These are phyloP conservation scores for Diaporthe sp. DNA, from an alignment of 2,329 filamentous ascomycete species.

Conservation along the genomic window DNA sequence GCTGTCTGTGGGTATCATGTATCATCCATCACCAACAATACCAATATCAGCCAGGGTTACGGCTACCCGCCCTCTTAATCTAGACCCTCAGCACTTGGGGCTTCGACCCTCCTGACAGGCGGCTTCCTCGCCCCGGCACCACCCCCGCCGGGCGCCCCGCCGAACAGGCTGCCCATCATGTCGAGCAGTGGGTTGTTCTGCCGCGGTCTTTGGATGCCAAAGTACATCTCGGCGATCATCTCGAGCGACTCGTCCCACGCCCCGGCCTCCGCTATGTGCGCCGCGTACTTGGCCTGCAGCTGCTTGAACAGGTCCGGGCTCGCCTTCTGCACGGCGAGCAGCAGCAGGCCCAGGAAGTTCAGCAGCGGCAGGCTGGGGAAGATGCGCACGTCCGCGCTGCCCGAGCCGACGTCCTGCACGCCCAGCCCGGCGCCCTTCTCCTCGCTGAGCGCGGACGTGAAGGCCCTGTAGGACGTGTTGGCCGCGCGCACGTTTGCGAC, in stretches of 20 bases:
- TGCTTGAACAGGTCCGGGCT: conserved; percentile 84
- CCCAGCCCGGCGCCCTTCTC: conserved; percentile 68
- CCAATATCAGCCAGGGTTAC: conserved; percentile 13
- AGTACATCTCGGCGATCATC: conserved; percentile 96
- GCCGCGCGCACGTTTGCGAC: conserved; percentile 92
- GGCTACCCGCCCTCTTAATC: conserved; percentile 59
- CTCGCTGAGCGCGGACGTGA: conserved; percentile 75
- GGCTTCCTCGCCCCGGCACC: conserved; percentile 60
- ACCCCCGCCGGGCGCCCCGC: conserved; percentile 74
- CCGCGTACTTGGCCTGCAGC: conserved; percentile 84
- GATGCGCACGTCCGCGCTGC: conserved; percentile 80
- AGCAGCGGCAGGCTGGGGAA: conserved; percentile 94
- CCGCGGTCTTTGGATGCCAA: conserved; percentile 87
- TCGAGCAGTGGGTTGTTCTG: conserved; percentile 95
- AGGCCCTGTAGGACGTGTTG: conserved; percentile 84
- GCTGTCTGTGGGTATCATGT: conserved; percentile 30
- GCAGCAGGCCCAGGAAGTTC: conserved; percentile 90
- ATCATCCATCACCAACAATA: conserved; percentile 27
- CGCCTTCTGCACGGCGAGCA: conserved; percentile 87
- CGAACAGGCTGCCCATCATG: conserved; percentile 97
- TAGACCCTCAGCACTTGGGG: conserved; percentile 70
- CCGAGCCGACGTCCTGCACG: conserved; percentile 85
- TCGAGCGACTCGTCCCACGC: conserved; percentile 87
- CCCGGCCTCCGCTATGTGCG: conserved; percentile 81
- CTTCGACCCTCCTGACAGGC: conserved; percentile 60